Base-by-base conservation (phyloP, 2,329 filamentous ascomycete genomes). In the Mycocentrospora acerina region DNA sequence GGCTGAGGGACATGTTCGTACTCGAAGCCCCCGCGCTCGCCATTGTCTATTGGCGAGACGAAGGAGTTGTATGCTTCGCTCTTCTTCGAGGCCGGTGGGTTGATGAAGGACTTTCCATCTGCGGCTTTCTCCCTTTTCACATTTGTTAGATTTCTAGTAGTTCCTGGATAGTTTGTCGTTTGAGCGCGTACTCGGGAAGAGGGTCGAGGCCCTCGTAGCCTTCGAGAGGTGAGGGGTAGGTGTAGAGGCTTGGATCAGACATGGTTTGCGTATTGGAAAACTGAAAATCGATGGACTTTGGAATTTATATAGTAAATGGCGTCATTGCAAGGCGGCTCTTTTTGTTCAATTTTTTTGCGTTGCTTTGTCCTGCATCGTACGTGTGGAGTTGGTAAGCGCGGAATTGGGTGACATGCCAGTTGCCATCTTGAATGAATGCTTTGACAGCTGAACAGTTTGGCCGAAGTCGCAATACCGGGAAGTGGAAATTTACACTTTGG, bases 101-200 rank as follows among this genome's bases (percentile, higher is more conserved):
- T 94, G 36, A 79, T 73, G 52, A 80, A 79, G 33, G 85, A 89
- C 70, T 94, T 95, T 32, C 87, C 87, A 62, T 95, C 87, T 25
- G 78, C 80, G 31, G 75, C 75, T 48, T 69, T 76, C 51, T 86
- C 82, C 24, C 75, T 79, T 8, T 28, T 7, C 7, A 22, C 8
- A 24, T 19, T 55, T 15, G 58, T 46, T 29, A 39, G 14, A 13
- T 5, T 17, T n/a, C n/a, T 12, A 8, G 14, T 18, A 15, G 12
- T 17, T 32, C n/a, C n/a, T n/a, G n/a, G n/a, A n/a, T n/a, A n/a
- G n/a, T n/a, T 7, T 29, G 15, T 15, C 24, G n/a, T 11, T 31
- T 4, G 7, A 34, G 44, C 9, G 19, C 61, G 22, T 49, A 69
- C 32, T 76, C 68, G 7, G 80, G 65, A 5, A 85, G 64, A 16